phyloP scores from a whole-genome alignment of 1,284 basidiomycete genomes.

The Baeospora myosura region DNA sequence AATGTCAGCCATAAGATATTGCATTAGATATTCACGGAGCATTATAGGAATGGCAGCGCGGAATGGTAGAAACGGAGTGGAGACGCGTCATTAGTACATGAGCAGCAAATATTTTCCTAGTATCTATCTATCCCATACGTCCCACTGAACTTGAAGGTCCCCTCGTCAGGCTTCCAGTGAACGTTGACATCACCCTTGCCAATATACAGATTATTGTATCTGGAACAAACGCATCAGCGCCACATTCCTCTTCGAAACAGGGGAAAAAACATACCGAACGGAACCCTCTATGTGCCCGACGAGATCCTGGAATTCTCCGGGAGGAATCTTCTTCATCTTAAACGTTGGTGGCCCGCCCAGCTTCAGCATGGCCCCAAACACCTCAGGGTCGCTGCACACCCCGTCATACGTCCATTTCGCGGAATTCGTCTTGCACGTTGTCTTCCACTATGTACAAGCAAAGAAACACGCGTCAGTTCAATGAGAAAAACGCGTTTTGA shows the following conservation, averaged over 20 bases:
- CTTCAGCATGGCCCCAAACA: slow-evolving; percentile 42
- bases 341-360: slow-evolving; percentile 40
- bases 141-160: slow-evolving; percentile 47
- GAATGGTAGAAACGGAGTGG: too few relatives aligned
- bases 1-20: too few relatives aligned
- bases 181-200: slow-evolving; percentile 42
- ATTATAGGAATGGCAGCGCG: too few relatives aligned
- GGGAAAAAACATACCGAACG: slow-evolving; percentile 16
- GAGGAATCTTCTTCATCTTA: slow-evolving; percentile 45
- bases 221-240: slow-evolving; percentile 14
- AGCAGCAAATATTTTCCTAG: slow-evolving; percentile 4
- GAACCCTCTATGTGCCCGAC: slow-evolving; percentile 24
- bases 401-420: slow-evolving; percentile 51
- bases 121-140: too few relatives aligned
- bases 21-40: too few relatives aligned
- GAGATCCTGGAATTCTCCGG: slow-evolving; percentile 34
- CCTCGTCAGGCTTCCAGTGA: slow-evolving; percentile 38
- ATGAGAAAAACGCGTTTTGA: slow-evolving; percentile 2
- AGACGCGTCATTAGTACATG: neutral
- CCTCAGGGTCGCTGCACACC: slow-evolving; percentile 42
- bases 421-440: slow-evolving; percentile 40
- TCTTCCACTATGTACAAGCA: slow-evolving; percentile 35
- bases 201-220: slow-evolving; percentile 35
- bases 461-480: slow-evolving; percentile 8
- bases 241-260: neutral